A percentile compares a stretch with the other conserved stretches of the same genome.
phyloP scores from a whole-genome alignment of 2,329 filamentous ascomycete species.

The Stylonectria norvegica region DNA sequence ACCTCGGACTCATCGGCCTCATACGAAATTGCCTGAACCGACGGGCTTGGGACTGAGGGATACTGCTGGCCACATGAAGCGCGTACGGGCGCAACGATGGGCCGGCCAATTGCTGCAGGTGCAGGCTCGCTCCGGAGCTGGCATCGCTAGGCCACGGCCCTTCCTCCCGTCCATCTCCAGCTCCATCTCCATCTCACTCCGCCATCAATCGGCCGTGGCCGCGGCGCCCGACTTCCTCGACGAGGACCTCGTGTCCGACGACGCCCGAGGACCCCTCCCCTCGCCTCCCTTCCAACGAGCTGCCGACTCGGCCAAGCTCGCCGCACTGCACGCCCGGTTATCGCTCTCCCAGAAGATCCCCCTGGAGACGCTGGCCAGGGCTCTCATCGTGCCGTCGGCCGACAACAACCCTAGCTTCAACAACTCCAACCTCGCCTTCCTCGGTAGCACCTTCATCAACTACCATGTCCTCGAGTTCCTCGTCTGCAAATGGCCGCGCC shows the following conservation, averaged over 20 bases:
- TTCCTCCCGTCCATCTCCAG: conserved; percentile 19
- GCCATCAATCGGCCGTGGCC: conserved; percentile 32
- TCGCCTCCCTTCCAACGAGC: conserved; percentile 70
- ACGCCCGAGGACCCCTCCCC: conserved; percentile 47
- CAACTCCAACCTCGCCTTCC: conserved; percentile 76
- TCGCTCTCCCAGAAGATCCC: conserved; percentile 78
- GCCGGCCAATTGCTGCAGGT: conserved; percentile 40
- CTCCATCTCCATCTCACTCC: conserved; percentile 14
- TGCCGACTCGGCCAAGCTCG: conserved; percentile 76
- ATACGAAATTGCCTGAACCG: too few species aligned
- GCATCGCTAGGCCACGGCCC: conserved; percentile 20
- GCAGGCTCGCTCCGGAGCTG: conserved; percentile 31
- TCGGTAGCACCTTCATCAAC: conserved; percentile 79
- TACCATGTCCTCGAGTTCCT: conserved; percentile 89
- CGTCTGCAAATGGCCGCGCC: conserved; percentile 81
- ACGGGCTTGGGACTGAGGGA: conserved; percentile 15
- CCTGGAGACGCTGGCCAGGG: conserved; percentile 77
- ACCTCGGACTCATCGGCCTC: too few species aligned
- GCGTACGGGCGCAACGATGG: conserved; percentile 41
- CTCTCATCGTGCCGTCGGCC: conserved; percentile 81
- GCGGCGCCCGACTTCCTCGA: conserved; percentile 22
- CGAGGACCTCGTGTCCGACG: conserved; percentile 15
- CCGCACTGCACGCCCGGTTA: conserved; percentile 87
- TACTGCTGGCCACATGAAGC: conserved; percentile 36
- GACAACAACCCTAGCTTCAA: conserved; percentile 80